phyloP scores from a whole-genome alignment of 345 rosid genomes.

The Euphorbia peplus region DNA sequence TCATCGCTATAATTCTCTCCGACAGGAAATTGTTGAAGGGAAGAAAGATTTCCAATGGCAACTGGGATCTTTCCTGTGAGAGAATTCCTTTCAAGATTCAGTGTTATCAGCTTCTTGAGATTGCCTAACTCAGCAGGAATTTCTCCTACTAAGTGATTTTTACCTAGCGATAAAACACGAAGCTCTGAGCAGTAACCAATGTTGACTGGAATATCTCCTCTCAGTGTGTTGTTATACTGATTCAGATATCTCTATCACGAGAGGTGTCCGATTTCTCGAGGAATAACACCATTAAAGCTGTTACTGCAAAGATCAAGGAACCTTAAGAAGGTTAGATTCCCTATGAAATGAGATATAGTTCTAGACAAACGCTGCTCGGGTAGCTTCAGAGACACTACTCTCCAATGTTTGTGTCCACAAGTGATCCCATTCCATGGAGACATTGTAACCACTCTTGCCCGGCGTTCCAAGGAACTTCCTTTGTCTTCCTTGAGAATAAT shows the following conservation, averaged over 20 bases:
- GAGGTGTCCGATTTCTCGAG: not conserved
- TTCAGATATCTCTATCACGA: not conserved
- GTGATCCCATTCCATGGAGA: conserved; percentile 6
- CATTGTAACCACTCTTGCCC: too few relatives aligned
- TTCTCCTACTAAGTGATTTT: not conserved
- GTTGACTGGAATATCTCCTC: not conserved
- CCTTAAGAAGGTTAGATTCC: conserved; percentile 4
- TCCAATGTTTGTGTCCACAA: not conserved
- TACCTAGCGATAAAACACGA: not conserved
- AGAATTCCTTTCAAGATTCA: not conserved
- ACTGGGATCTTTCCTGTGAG: conserved; percentile 1
- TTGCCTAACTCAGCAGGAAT: not conserved
- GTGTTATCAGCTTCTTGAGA: not conserved
- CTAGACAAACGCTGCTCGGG: not conserved
- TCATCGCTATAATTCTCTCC: too few relatives aligned
- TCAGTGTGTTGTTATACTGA: not conserved
- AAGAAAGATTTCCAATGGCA: conserved; percentile 1
- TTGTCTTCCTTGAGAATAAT: too few relatives aligned
- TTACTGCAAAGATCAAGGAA: not conserved
- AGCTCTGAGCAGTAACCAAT: not conserved
- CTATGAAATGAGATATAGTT: not conserved
- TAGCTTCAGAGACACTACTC: not conserved
- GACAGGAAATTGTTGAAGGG: not conserved
- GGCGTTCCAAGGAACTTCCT: too few relatives aligned
- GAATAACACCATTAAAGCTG: not conserved